Evolutionary conservation across 495 filamentous ascomycete species (phyloP).

Genomic region (Penicillium riverlandense): DNA sequence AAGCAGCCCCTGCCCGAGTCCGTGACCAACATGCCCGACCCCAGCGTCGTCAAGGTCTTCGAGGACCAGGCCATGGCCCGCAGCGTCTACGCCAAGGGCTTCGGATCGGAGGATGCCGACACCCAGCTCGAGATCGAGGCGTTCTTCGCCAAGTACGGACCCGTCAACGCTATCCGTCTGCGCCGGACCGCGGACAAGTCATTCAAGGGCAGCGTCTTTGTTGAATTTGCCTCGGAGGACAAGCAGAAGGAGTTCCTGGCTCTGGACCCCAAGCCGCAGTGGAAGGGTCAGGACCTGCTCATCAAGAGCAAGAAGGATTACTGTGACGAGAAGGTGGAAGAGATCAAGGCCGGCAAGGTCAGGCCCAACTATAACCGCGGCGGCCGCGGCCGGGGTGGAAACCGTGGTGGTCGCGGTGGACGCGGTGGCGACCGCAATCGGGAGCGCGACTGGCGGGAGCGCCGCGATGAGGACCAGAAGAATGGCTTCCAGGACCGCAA

Average conservation of each 20-base stretch:
- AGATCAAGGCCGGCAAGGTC: constrained; percentile 68
- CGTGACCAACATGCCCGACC: constrained; percentile 29
- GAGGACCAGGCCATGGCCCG: constrained; percentile 53
- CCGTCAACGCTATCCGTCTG: constrained; percentile 76
- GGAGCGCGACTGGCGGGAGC: constrained; percentile 60
- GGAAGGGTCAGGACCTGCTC: constrained; percentile 61
- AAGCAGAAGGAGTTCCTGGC: constrained; percentile 69
- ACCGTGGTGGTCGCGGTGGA: constrained; percentile 19
- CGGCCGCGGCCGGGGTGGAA: constrained; percentile 22
- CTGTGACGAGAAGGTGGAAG: constrained; percentile 64
- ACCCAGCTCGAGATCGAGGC: constrained; percentile 89
- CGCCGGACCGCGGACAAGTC: constrained; percentile 59
- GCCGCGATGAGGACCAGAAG: constrained; percentile 58
- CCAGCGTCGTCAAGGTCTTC: constrained; percentile 43
- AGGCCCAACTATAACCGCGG: constrained; percentile 40
- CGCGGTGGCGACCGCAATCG: constrained; percentile 24
- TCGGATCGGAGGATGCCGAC: constrained; percentile 74
- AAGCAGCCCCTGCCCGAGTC: constrained; percentile 55
- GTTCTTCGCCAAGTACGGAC: constrained; percentile 79
- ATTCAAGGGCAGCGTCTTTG: constrained; percentile 94
- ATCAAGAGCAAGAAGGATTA: constrained; percentile 89
- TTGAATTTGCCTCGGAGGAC: constrained; percentile 76
- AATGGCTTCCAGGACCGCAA: constrained; percentile 46
- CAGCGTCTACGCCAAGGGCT: constrained; percentile 77
- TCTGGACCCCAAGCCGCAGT: constrained; percentile 74